These are phyloP conservation scores for Tuber calosporum DNA, from an alignment of 495 filamentous ascomycete genomes.

Conservation along the genomic window DNA sequence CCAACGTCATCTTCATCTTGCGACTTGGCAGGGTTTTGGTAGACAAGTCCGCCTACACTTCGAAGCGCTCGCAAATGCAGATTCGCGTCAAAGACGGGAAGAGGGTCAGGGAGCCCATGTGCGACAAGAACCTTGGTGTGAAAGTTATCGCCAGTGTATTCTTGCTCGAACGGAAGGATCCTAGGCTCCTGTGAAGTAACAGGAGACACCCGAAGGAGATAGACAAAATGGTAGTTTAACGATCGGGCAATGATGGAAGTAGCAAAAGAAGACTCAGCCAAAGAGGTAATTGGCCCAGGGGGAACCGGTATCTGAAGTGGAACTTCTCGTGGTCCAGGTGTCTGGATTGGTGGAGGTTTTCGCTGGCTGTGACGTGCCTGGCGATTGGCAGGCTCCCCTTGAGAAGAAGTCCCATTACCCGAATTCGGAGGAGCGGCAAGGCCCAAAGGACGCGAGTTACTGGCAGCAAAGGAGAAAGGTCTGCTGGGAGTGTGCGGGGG, in stretches of 20 bases:
- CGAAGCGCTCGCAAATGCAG: slow-evolving; percentile 41
- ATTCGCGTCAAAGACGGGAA: slow-evolving; percentile 39
- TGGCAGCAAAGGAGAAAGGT: slow-evolving; percentile 29
- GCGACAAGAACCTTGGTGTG: slow-evolving; percentile 41
- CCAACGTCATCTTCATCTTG: slow-evolving; percentile 38
- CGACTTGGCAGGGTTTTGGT: slow-evolving; percentile 37
- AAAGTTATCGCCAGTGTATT: slow-evolving; percentile 30
- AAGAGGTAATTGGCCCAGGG: slow-evolving; percentile 34
- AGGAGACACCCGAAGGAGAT: slow-evolving; percentile 40
- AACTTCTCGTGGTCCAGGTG: slow-evolving; percentile 22
- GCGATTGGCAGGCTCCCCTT: not conserved
- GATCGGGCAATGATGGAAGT: slow-evolving; percentile 43
- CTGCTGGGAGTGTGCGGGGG: slow-evolving; percentile 32
- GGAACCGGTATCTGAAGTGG: slow-evolving; percentile 30
- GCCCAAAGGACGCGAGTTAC: slow-evolving; percentile 19
- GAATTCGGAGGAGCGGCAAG: slow-evolving; percentile 14
- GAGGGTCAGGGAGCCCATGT: slow-evolving; percentile 40
- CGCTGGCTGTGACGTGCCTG: slow-evolving; percentile 24
- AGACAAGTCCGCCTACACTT: slow-evolving; percentile 40
- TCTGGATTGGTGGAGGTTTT: slow-evolving; percentile 16
- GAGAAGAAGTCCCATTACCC: slow-evolving; percentile 6
- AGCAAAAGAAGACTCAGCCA: slow-evolving; percentile 41
- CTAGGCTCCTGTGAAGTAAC: slow-evolving; percentile 16
- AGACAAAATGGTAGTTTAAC: slow-evolving; percentile 42
- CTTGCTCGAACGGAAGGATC: not conserved